These are phyloP conservation scores for Cyberlindnera subsufficiens DNA, from an alignment of 805 yeast genomes.

Conservation along the genomic window DNA sequence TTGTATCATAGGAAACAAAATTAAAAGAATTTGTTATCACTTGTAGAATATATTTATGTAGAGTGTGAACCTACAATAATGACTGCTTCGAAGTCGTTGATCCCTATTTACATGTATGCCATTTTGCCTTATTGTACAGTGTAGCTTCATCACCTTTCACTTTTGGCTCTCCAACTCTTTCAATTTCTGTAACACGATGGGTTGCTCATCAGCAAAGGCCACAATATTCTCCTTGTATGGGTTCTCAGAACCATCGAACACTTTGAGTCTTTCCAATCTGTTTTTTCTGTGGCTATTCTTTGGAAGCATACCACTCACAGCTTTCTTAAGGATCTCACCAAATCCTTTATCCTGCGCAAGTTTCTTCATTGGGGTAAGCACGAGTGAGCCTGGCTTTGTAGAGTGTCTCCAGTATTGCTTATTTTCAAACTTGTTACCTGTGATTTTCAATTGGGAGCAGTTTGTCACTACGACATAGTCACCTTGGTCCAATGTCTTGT, in stretches of 20 bases:
- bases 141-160: not conserved
- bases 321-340: slow-evolving; percentile 77
- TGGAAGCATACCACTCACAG: slow-evolving; percentile 96
- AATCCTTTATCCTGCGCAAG: slow-evolving; percentile 75
- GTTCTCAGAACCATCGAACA: slow-evolving; percentile 81
- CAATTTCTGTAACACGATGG: slow-evolving; percentile 39
- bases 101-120: not conserved
- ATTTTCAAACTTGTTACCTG: slow-evolving; percentile 79
- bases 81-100: not conserved
- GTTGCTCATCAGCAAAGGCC: slow-evolving; percentile 79
- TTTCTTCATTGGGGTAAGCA: slow-evolving; percentile 74
- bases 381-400: slow-evolving; percentile 83
- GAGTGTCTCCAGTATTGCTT: slow-evolving; percentile 89
- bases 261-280: slow-evolving; percentile 79
- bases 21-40: not conserved
- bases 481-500: slow-evolving; percentile 79
- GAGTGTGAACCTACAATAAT: not conserved
- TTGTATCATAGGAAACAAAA: not conserved
- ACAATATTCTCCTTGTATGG: slow-evolving; percentile 80
- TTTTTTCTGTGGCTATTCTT: slow-evolving; percentile 76
- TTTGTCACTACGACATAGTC: slow-evolving; percentile 97
- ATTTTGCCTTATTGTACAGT: too few species aligned
- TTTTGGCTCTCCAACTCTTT: slow-evolving; percentile 16
- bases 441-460: slow-evolving; percentile 71
- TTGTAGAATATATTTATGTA: not conserved